Conservation (phyloP, 176 grass and related monocot genomes). For the Carex scoparia region DNA sequence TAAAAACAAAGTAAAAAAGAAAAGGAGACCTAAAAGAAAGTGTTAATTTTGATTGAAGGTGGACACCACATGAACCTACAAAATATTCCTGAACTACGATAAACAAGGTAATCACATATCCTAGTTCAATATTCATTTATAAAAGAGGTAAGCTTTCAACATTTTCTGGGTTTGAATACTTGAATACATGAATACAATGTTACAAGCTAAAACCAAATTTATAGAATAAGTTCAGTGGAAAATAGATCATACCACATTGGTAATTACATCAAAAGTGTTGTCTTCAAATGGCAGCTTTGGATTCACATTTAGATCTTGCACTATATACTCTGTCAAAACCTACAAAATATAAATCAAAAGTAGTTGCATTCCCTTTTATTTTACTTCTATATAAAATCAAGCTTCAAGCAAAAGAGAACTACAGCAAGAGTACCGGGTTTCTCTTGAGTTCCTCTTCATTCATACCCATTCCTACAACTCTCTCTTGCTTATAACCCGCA, state of each 20-base stretch:
- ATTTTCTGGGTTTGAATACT: neutral
- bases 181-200: slow-evolving; percentile 1
- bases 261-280: slow-evolving; percentile 80
- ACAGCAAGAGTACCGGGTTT: slow-evolving; percentile 52
- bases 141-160: neutral
- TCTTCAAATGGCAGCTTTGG: slow-evolving; percentile 81
- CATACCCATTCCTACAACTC: slow-evolving; percentile 91
- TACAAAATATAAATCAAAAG: slow-evolving; percentile 21
- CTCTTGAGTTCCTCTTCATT: slow-evolving; percentile 88
- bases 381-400: neutral
- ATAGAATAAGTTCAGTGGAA: neutral
- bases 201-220: neutral
- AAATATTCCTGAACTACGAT: neutral
- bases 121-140: neutral
- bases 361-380: neutral
- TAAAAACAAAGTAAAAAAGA: neutral
- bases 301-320: slow-evolving; percentile 92
- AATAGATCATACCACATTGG: slow-evolving; percentile 68
- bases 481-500: slow-evolving; percentile 64
- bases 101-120: neutral
- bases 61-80: neutral
- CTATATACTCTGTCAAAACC: slow-evolving; percentile 85
- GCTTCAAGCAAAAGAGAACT: neutral
- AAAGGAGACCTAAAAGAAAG: neutral
- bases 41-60: neutral